A percentile compares a stretch with the other conserved stretches of the same genome.
Conservation (phyloP, 2,329 filamentous ascomycete genomes). For the Alternaria ethzedia region DNA sequence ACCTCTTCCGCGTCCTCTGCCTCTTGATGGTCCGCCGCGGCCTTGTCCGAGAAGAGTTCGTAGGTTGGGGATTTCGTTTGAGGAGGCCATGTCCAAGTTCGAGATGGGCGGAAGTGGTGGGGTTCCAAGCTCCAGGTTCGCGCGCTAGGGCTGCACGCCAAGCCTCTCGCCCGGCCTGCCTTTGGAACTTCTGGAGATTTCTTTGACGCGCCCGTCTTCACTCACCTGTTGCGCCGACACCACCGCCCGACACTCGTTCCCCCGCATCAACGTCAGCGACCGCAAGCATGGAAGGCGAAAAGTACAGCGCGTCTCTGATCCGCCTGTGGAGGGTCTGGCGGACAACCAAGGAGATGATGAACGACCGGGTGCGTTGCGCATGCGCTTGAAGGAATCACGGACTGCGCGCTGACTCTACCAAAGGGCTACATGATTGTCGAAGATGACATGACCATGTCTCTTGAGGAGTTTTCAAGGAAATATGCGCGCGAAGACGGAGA, state of each 20-base stretch:
- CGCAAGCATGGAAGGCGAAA: constrained; percentile 39
- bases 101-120: constrained; percentile 35
- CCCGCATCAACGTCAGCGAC: constrained; percentile 7
- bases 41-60: constrained; percentile 63
- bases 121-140: constrained; percentile 22
- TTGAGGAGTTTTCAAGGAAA: constrained; percentile 78
- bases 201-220: constrained; percentile 30
- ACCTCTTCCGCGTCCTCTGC: constrained; percentile 53
- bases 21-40: constrained; percentile 55
- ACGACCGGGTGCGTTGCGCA: constrained; percentile 74
- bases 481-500: constrained; percentile 76
- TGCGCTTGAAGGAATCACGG: constrained; percentile 16
- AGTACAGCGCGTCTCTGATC: constrained; percentile 43
- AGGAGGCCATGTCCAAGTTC: constrained; percentile 64
- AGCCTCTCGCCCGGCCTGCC: constrained; percentile 31
- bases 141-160: constrained; percentile 14
- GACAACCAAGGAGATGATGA: constrained; percentile 94
- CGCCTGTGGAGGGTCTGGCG: constrained; percentile 93
- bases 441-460: constrained; percentile 83
- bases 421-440: constrained; percentile 94
- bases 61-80: constrained; percentile 78
- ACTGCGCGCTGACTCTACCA: constrained; percentile 23
- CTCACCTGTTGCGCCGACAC: constrained; percentile 18
- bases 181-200: constrained; percentile 35
- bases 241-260: constrained; percentile 11